phyloP scores from a whole-genome alignment of 768 basidiomycete genomes.

The Suillus occidentalis region DNA sequence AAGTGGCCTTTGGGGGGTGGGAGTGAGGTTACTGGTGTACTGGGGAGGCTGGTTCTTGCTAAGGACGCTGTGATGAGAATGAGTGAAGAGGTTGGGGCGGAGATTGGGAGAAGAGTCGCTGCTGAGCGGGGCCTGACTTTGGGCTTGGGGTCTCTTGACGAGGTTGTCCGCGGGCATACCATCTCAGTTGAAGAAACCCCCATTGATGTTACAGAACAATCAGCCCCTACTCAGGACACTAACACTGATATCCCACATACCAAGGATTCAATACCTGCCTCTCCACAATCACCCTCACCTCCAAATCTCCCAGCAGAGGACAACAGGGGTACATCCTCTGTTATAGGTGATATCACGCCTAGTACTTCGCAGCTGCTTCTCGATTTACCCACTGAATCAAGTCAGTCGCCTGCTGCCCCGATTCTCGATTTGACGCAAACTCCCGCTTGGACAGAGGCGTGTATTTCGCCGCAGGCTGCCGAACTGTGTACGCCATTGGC shows the following conservation, averaged over 20 bases:
- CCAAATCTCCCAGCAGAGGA: not conserved
- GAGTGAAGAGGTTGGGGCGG: conserved; percentile 56
- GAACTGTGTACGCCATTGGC: not conserved
- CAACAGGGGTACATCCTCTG: not conserved
- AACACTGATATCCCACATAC: not conserved
- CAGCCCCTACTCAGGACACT: not conserved
- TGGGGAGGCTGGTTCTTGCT: conserved; percentile 53
- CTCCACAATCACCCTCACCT: not conserved
- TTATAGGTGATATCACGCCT: not conserved
- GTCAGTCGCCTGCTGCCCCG: not conserved
- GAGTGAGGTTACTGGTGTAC: conserved; percentile 39
- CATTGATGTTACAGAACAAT: not conserved
- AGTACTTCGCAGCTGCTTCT: not conserved
- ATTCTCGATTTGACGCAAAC: not conserved
- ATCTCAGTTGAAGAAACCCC: not conserved
- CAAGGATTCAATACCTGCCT: not conserved
- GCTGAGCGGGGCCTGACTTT: conserved; percentile 12
- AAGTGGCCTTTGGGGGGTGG: conserved; percentile 23
- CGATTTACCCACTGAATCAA: not conserved
- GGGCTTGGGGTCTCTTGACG: not conserved
- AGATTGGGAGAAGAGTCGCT: conserved; percentile 50
- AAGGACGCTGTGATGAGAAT: conserved; percentile 51
- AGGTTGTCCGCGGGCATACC: not conserved
- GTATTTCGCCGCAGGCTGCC: not conserved
- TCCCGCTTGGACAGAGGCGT: not conserved